Evolutionary conservation across 75 land plant genomes (phyloP).

Genomic region (Ceratopteris richardii): DNA sequence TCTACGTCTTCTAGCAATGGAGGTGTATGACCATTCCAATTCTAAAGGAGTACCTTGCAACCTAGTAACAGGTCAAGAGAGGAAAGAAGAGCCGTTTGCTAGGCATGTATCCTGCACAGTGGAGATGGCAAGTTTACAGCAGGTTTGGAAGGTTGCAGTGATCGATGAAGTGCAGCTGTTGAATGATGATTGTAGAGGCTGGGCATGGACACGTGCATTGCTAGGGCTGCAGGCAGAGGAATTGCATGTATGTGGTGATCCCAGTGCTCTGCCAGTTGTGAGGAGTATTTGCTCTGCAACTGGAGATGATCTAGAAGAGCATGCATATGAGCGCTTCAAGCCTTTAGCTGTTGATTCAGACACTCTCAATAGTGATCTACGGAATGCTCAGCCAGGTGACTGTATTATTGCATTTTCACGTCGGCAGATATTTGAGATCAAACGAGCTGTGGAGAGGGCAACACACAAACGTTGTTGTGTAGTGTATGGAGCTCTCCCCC

Average conservation of each 20-base stretch:
- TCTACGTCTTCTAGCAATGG: constrained; percentile 83
- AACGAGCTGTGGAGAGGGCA: constrained; percentile 54
- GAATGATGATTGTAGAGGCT: constrained; percentile 76
- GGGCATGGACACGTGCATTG: constrained; percentile 85
- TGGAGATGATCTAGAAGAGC: constrained; percentile 53
- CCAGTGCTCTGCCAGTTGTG: constrained; percentile 68
- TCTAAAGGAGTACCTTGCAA: constrained; percentile 61
- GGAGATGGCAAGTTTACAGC: constrained; percentile 79
- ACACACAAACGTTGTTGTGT: constrained; percentile 73
- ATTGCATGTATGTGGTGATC: constrained; percentile 92
- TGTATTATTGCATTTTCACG: constrained; percentile 88
- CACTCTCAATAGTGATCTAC: constrained; percentile 25
- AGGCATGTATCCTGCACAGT: constrained; percentile 72
- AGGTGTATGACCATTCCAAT: constrained; percentile 68
- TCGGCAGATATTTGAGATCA: constrained; percentile 18
- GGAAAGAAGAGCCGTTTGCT: constrained; percentile 64
- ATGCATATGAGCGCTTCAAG: constrained; percentile 3
- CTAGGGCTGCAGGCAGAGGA: constrained; percentile 76
- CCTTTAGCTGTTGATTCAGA: neutral
- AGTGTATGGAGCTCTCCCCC: constrained; percentile 90
- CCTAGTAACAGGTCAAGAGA: constrained; percentile 81
- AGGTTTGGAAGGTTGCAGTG: constrained; percentile 65
- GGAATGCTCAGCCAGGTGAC: constrained; percentile 53
- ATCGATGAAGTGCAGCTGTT: constrained; percentile 80
- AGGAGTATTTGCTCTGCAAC: constrained; percentile 61